Percentiles rank a stretch among this genome's conserved stretches.
These are phyloP conservation scores for Solanum chacoense DNA, from an alignment of 305 asterid species.

Conservation along the genomic window DNA sequence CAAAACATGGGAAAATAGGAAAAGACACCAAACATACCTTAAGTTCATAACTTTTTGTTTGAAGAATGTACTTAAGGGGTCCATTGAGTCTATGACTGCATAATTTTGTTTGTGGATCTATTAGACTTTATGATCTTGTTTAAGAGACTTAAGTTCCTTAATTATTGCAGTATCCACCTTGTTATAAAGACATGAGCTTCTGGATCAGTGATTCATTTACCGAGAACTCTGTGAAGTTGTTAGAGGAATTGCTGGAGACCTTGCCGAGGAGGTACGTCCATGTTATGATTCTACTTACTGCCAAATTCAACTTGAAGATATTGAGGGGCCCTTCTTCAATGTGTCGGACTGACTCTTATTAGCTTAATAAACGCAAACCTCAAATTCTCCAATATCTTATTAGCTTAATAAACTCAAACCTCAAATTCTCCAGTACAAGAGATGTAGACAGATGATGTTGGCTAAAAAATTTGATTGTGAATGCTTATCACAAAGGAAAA, in stretches of 20 bases:
- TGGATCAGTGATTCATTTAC: constrained; percentile 90
- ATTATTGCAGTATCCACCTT: constrained; percentile 64
- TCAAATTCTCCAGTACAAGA: neutral
- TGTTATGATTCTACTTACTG: neutral
- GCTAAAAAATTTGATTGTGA: neutral
- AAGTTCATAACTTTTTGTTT: neutral
- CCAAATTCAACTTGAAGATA: neutral
- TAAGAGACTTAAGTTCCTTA: neutral
- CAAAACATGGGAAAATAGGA: neutral
- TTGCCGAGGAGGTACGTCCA: constrained; percentile 76
- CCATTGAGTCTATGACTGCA: neutral
- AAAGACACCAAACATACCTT: neutral
- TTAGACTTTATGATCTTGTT: neutral
- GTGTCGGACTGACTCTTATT: neutral
- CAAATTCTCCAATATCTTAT: neutral
- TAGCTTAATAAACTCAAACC: neutral
- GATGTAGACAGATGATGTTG: neutral
- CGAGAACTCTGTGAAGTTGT: constrained; percentile 90
- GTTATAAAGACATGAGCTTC: constrained; percentile 92
- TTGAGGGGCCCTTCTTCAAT: neutral
- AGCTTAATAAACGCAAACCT: neutral
- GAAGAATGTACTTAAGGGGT: neutral
- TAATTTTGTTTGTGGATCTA: neutral
- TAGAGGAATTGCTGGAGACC: constrained; percentile 92
- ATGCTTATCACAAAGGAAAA: neutral